These are phyloP conservation scores for Urostyla sp. DNA, from an alignment of 73 alveolate species.

Conservation along the genomic window DNA sequence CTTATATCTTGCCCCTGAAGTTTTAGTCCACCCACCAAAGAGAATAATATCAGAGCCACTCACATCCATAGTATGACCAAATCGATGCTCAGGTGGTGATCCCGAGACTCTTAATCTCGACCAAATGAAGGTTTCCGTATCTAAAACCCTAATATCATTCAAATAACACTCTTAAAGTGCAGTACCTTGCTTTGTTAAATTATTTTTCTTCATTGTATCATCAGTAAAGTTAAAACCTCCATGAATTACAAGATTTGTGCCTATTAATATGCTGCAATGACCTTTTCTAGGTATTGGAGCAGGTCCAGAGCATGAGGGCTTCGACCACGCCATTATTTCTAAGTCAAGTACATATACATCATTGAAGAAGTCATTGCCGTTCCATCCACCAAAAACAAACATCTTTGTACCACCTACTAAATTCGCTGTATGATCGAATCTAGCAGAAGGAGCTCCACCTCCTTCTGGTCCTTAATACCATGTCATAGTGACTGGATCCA, in stretches of 20 bases:
- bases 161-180: slow-evolving; percentile 91
- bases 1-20: slow-evolving; percentile 92
- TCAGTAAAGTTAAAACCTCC: slow-evolving; percentile 95
- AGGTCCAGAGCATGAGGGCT: slow-evolving; percentile 96
- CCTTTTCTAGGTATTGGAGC: slow-evolving; percentile 98
- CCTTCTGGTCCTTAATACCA: slow-evolving; percentile 99
- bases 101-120: slow-evolving; percentile 97
- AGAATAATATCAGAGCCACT: slow-evolving; percentile 95
- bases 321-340: slow-evolving; percentile 98
- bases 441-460: slow-evolving; percentile 97
- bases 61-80: slow-evolving; percentile 96
- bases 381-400: slow-evolving; percentile 99
- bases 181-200: slow-evolving; percentile 85
- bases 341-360: slow-evolving; percentile 96
- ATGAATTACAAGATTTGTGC: slow-evolving; percentile 92
- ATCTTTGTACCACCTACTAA: slow-evolving; percentile 94
- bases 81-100: slow-evolving; percentile 97
- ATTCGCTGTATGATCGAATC: slow-evolving; percentile 97
- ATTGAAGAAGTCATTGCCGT: slow-evolving; percentile 93
- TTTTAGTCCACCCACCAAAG: slow-evolving; percentile 98
- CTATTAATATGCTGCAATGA: slow-evolving; percentile 96
- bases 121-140: slow-evolving; percentile 95
- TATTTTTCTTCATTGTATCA: slow-evolving; percentile 81
- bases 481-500: slow-evolving; percentile 98
- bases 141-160: slow-evolving; percentile 97